Conservation (phyloP, 257 asterid genomes). For the Forsythia suspensa region DNA sequence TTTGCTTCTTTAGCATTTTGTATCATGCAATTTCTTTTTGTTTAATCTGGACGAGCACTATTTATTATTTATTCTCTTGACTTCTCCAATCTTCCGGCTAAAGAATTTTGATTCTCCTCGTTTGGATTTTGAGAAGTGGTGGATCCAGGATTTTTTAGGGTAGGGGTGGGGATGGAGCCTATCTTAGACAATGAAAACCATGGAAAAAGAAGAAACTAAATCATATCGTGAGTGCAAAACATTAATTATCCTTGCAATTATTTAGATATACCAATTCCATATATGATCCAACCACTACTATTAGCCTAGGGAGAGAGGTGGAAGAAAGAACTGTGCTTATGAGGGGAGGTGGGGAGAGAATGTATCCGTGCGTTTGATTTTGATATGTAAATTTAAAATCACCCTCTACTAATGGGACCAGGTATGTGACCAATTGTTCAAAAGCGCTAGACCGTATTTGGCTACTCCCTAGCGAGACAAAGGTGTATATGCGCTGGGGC, state of each 20-base stretch:
- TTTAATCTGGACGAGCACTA: neutral
- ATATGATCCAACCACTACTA: neutral
- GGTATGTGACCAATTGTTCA: neutral
- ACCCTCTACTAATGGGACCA: neutral
- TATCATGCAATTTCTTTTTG: neutral
- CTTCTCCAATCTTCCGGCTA: slow-evolving; percentile 9
- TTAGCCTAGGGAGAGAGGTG: neutral
- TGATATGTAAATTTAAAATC: neutral
- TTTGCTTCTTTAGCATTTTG: neutral
- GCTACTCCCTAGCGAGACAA: neutral
- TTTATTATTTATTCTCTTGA: neutral
- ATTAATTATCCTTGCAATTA: neutral
- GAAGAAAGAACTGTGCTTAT: neutral
- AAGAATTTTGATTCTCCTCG: neutral
- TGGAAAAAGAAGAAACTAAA: neutral
- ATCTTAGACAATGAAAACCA: neutral
- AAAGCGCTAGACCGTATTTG: neutral
- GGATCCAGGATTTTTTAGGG: neutral
- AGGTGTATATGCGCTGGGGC: neutral
- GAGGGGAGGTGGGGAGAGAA: neutral
- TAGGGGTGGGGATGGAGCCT: neutral
- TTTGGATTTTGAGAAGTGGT: neutral
- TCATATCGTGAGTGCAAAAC: neutral
- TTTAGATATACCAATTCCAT: neutral
- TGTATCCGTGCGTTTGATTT: neutral